These are phyloP conservation scores for Escovopsis sp. DNA, from an alignment of 2,329 filamentous ascomycete species.

Conservation along the genomic window DNA sequence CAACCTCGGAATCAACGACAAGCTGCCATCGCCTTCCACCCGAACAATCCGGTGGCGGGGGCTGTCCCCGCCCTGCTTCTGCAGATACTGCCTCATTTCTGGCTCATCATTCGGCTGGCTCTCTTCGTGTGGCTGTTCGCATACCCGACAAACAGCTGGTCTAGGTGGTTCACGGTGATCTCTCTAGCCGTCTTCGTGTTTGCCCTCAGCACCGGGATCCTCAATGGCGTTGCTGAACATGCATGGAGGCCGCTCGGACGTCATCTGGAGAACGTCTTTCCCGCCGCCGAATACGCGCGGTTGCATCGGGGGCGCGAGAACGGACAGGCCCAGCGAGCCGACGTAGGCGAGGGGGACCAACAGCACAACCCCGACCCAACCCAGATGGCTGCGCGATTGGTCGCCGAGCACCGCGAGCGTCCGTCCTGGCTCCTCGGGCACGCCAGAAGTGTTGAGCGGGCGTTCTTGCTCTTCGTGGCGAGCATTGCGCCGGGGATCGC, in stretches of 20 bases:
- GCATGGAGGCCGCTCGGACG: slow-evolving; percentile 41
- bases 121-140: slow-evolving; percentile 54
- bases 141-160: slow-evolving; percentile 41
- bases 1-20: slow-evolving; percentile 8
- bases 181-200: slow-evolving; percentile 40
- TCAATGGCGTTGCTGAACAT: slow-evolving; percentile 40
- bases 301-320: slow-evolving; percentile 7
- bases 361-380: slow-evolving; percentile 29
- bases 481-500: slow-evolving; percentile 52
- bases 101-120: slow-evolving; percentile 42
- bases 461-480: slow-evolving; percentile 47
- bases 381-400: slow-evolving; percentile 37
- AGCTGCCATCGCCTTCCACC: slow-evolving; percentile 16
- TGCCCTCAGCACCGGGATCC: slow-evolving; percentile 42
- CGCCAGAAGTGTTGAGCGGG: slow-evolving; percentile 41
- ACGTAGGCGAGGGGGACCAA: slow-evolving; percentile 10
- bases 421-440: slow-evolving; percentile 23
- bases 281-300: slow-evolving; percentile 28
- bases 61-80: slow-evolving; percentile 19
- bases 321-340: slow-evolving; percentile 12
- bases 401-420: slow-evolving; percentile 23
- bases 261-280: slow-evolving; percentile 45
- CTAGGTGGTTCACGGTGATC: slow-evolving; percentile 41
- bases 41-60: slow-evolving; percentile 23
- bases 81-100: slow-evolving; percentile 43